Evolutionary conservation across 2,329 filamentous ascomycete species (phyloP), one percentile per base, ranked within the genome.

Genomic region (Stenocarpella maydis): DNA sequence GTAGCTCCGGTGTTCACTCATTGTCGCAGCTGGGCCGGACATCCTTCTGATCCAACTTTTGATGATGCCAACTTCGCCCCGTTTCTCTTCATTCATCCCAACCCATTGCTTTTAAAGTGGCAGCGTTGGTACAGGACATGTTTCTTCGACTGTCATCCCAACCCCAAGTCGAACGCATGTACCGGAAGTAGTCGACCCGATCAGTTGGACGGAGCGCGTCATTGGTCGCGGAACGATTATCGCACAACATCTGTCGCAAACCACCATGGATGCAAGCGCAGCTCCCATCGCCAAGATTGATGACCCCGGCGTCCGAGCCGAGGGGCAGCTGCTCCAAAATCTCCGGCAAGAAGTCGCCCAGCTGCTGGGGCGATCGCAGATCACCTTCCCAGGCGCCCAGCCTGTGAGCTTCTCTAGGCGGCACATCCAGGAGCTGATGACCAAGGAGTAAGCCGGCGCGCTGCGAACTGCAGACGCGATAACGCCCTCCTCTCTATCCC

Each of bases 321-420:
- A 88, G 24, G 84, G 84, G n/a, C 81, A 87, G 1, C 82, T 93
- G 15, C 85, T 92, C 55, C 77, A 80, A 31, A 75, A 82, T 21
- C 88, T 97, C 80, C 91, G 92, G 70, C 83, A 84, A 70, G 91
- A 94, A 77, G 93, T 97, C 69, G 92, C 93, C 31, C 77, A 85
- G 7, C 86, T 98, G 53, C 87, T 99, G n/a, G 86, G 87, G 21
- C 88, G 94, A 74, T 85, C 86, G 65, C 90, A 88, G 73, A 82
- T 83, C 28, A 86, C 82, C 73, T 99, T 99, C 75, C 95, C 96
- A 0, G 96, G 90, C 76, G 95, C 96, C 64, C 96, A 99, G 80
- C 96, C 96, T 17, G 95, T 99, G 73, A 97, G 93, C 77, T 99
- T 99, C 78, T 86, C 92, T 67, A 86, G 91, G 69, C 86, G 88